Evolutionary conservation across 495 filamentous ascomycete genomes (phyloP).

Genomic region (Neurospora sp.): DNA sequence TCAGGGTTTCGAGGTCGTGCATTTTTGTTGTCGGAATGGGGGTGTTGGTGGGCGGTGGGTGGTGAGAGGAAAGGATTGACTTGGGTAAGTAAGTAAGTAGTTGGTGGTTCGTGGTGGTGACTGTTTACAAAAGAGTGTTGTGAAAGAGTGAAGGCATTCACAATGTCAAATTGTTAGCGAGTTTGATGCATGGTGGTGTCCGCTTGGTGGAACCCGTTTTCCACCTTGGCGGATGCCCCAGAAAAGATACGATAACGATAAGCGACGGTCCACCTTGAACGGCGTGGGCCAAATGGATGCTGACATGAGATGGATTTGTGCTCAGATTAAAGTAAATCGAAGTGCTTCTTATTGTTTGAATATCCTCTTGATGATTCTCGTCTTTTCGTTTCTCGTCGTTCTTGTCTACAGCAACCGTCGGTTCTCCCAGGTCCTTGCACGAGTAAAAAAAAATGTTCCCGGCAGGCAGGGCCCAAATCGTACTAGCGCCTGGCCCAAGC

Average conservation of each 20-base stretch:
- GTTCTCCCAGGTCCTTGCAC: background rate
- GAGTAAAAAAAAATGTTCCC: background rate
- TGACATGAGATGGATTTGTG: too few species aligned
- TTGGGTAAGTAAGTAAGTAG: background rate
- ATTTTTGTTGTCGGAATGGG: constrained; percentile 1
- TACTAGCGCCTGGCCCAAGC: background rate
- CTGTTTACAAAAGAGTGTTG: background rate
- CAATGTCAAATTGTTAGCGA: background rate
- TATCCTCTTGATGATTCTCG: background rate
- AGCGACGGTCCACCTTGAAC: background rate
- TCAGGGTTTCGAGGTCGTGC: constrained; percentile 19
- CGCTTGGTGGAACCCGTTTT: background rate
- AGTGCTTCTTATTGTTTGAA: background rate
- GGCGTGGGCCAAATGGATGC: background rate
- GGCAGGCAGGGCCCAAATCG: background rate
- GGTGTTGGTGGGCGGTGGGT: background rate
- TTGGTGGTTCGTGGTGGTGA: background rate
- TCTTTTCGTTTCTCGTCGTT: background rate
- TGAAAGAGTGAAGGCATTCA: background rate
- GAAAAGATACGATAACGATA: background rate
- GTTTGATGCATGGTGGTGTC: background rate
- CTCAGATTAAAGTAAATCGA: background rate
- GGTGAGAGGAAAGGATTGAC: background rate
- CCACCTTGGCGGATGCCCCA: background rate
- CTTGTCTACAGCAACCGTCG: background rate